Percentiles rank a stretch among this genome's conserved stretches.
phyloP scores from a whole-genome alignment of 257 asterid genomes.

The Nicotiana obtusifolia region DNA sequence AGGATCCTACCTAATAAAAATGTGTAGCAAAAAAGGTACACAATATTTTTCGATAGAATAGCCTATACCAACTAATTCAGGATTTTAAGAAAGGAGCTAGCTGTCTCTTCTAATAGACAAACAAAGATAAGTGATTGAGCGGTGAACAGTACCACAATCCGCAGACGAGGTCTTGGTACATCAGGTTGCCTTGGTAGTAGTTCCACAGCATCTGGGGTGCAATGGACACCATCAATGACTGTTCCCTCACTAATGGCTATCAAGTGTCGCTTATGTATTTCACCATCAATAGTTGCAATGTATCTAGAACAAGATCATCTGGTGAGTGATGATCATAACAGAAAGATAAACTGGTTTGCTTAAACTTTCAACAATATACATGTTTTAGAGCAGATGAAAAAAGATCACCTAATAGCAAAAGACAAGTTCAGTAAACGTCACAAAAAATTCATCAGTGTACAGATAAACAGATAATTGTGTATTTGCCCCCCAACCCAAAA shows the following conservation, averaged over 20 bases:
- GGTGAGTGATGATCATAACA: neutral
- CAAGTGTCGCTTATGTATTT: conserved; percentile 62
- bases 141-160: conserved; percentile 69
- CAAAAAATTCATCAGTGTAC: neutral
- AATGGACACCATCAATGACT: conserved; percentile 69
- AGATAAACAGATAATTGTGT: neutral
- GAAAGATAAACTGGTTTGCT: neutral
- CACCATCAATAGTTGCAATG: conserved; percentile 74
- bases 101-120: neutral
- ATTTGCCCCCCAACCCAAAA: neutral
- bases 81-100: conserved; percentile 3
- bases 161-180: conserved; percentile 66
- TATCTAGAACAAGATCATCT: conserved; percentile 44
- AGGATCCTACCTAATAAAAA: neutral
- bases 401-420: conserved; percentile 6
- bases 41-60: neutral
- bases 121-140: neutral
- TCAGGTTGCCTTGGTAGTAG: conserved; percentile 78
- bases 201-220: conserved; percentile 86
- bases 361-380: neutral
- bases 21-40: neutral
- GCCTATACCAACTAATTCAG: neutral
- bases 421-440: neutral
- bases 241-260: conserved; percentile 81
- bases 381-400: conserved; percentile 12